Evolutionary conservation across 2,329 filamentous ascomycete species (phyloP).

Genomic region (Sclerotinia glacialis): DNA sequence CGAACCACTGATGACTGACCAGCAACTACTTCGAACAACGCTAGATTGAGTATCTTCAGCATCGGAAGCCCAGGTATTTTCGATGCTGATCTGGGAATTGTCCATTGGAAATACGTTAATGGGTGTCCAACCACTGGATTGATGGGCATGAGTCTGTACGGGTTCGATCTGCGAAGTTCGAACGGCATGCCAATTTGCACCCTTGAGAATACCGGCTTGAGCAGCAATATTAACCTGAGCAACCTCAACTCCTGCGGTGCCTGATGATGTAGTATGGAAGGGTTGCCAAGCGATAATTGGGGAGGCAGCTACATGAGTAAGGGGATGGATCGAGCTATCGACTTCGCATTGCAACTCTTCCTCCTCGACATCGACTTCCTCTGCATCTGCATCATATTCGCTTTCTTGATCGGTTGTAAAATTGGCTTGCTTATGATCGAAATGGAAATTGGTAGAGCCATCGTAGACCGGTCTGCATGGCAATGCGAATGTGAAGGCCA

Average conservation of each 20-base stretch:
- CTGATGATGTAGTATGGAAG: neutral
- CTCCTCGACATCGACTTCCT: neutral
- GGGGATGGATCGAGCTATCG: neutral
- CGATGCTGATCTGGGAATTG: neutral
- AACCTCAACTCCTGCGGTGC: neutral
- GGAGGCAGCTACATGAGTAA: neutral
- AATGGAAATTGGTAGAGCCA: neutral
- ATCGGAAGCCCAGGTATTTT: neutral
- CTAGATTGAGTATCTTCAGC: neutral
- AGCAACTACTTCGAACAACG: neutral
- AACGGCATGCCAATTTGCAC: neutral
- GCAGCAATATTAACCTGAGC: neutral
- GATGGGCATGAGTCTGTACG: neutral
- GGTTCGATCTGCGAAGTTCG: neutral
- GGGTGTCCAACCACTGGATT: neutral
- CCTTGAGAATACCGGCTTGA: neutral
- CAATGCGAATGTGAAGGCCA: neutral
- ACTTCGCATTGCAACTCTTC: neutral
- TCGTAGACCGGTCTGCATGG: neutral
- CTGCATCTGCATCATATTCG: conserved; percentile 7
- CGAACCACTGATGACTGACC: neutral
- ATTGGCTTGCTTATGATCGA: neutral
- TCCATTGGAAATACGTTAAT: neutral
- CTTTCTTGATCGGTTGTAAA: neutral
- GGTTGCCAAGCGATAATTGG: neutral